Percentiles rank a stretch among this genome's conserved stretches.
These are phyloP conservation scores for Salvia hispanica DNA, from an alignment of 257 asterid species.

Conservation along the genomic window DNA sequence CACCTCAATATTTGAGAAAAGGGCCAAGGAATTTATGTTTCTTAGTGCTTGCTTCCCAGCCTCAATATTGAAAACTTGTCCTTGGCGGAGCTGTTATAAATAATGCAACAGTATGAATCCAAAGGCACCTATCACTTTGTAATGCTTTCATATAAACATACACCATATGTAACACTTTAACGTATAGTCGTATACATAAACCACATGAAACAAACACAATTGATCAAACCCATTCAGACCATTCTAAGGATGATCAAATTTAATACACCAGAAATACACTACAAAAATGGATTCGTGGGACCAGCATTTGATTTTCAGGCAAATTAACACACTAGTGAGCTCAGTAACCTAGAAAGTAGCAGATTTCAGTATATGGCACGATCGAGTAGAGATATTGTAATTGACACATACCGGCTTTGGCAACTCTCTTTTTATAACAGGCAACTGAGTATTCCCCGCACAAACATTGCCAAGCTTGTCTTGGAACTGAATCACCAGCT, in stretches of 20 bases:
- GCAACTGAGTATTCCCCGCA: constrained; percentile 84
- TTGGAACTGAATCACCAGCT: constrained; percentile 81
- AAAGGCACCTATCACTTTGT: not conserved
- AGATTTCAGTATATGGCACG: not conserved
- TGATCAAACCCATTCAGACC: not conserved
- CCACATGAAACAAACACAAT: not conserved
- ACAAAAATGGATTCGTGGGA: not conserved
- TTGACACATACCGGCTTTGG: constrained; percentile 63
- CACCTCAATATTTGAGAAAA: constrained; percentile 95
- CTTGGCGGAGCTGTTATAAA: constrained; percentile 75
- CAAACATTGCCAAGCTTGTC: constrained; percentile 95
- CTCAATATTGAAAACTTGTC: constrained; percentile 86
- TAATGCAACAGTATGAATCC: constrained; percentile 18
- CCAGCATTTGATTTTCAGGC: not conserved
- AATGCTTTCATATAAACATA: constrained; percentile 12
- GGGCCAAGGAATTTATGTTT: constrained; percentile 81
- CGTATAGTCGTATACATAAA: not conserved
- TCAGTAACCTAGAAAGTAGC: constrained; percentile 16
- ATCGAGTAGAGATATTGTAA: constrained; percentile 10
- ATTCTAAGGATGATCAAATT: constrained; percentile 10
- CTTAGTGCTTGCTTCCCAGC: constrained; percentile 95
- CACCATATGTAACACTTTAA: not conserved
- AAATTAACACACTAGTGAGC: not conserved
- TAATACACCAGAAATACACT: not conserved
- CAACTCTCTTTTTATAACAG: constrained; percentile 82